A percentile compares a stretch with the other conserved stretches of the same genome.
Evolutionary conservation across 495 filamentous ascomycete species (phyloP).

Genomic region (Acidomyces sp.): DNA sequence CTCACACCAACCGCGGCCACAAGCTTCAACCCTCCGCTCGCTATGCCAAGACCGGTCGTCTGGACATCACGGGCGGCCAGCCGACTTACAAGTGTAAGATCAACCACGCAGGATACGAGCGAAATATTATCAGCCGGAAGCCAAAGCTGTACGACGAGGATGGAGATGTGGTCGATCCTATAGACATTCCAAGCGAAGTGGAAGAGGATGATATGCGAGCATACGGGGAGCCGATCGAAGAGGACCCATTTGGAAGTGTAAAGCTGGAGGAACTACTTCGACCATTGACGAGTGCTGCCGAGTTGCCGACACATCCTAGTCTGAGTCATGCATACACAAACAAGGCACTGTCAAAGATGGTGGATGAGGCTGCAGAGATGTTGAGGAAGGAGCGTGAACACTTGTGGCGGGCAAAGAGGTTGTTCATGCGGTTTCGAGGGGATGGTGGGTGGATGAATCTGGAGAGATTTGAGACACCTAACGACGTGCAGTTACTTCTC

Average conservation of each 20-base stretch:
- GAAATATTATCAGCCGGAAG: slow-evolving; percentile 72
- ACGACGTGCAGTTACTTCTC: slow-evolving; percentile 29
- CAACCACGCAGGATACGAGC: slow-evolving; percentile 70
- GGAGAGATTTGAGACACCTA: slow-evolving; percentile 45
- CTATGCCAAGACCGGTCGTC: slow-evolving; percentile 63
- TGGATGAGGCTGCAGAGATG: slow-evolving; percentile 51
- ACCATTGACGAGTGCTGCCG: slow-evolving; percentile 73
- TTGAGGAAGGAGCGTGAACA: slow-evolving; percentile 63
- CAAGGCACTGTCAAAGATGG: slow-evolving; percentile 67
- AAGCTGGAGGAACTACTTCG: slow-evolving; percentile 44
- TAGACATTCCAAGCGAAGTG: slow-evolving; percentile 57
- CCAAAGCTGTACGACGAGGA: slow-evolving; percentile 66
- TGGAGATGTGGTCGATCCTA: slow-evolving; percentile 61
- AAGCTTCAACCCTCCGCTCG: slow-evolving; percentile 75
- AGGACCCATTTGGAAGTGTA: slow-evolving; percentile 30
- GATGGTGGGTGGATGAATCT: slow-evolving; percentile 70
- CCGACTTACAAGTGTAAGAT: slow-evolving; percentile 70
- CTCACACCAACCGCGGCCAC: slow-evolving; percentile 77
- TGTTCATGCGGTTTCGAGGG: slow-evolving; percentile 64
- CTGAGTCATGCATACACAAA: slow-evolving; percentile 72
- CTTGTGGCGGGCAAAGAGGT: slow-evolving; percentile 62
- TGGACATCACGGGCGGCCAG: slow-evolving; percentile 56
- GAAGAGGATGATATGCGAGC: slow-evolving; percentile 67
- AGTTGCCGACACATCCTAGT: slow-evolving; percentile 72
- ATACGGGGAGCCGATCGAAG: slow-evolving; percentile 66